A percentile compares a stretch with the other conserved stretches of the same genome.
Conservation (phyloP, 2,329 filamentous ascomycete species). For the Colletotrichum scovillei region DNA sequence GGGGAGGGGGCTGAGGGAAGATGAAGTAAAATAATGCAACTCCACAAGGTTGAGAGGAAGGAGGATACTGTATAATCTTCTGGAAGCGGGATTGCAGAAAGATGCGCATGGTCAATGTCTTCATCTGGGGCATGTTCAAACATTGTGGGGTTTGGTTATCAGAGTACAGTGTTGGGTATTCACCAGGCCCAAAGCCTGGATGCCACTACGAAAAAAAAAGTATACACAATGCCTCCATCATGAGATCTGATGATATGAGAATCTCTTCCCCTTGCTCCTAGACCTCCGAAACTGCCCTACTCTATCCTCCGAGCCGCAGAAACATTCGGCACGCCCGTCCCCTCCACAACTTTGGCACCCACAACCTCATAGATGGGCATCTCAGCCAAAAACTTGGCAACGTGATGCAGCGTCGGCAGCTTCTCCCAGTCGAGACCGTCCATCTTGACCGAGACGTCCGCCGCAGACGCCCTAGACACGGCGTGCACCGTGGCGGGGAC, state of each 20-base stretch:
- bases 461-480: conserved; percentile 47
- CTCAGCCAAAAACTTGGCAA: conserved; percentile 62
- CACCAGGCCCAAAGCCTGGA: background rate
- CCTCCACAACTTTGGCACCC: conserved; percentile 65
- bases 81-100: background rate
- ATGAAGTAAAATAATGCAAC: no score
- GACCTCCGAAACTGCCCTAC: background rate
- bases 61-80: no score
- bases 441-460: conserved; percentile 58
- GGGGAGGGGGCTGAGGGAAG: no score
- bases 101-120: background rate
- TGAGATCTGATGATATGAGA: background rate
- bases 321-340: conserved; percentile 62
- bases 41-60: no score
- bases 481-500: conserved; percentile 42
- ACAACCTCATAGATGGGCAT: conserved; percentile 68
- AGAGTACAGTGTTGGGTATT: background rate
- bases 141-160: background rate
- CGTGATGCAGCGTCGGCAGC: conserved; percentile 70
- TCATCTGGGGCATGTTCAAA: background rate
- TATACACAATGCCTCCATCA: background rate
- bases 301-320: conserved; percentile 37
- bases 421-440: conserved; percentile 62
- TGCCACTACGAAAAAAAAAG: background rate
- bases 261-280: background rate